Conservation (phyloP, 371 early-diverging fungal genomes). For the Mucor saturninus region DNA sequence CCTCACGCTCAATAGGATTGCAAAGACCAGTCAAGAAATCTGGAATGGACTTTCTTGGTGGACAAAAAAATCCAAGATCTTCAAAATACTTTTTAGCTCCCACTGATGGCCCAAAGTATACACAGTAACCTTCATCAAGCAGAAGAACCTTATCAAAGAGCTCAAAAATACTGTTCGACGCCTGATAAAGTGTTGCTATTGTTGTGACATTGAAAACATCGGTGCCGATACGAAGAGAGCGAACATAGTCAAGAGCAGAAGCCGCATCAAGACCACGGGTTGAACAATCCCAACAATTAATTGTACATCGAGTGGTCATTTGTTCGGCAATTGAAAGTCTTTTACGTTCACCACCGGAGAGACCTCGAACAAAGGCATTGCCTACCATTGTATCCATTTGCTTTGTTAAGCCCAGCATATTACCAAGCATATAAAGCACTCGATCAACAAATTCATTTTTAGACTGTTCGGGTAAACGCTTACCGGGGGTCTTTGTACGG, state of each 20-base stretch:
- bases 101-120: constrained; percentile 73
- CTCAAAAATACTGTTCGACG: constrained; percentile 71
- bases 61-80: constrained; percentile 70
- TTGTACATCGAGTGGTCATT: constrained; percentile 72
- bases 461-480: constrained; percentile 48
- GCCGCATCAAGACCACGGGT: constrained; percentile 90
- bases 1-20: constrained; percentile 61
- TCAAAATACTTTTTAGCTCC: constrained; percentile 71
- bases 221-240: constrained; percentile 69
- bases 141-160: constrained; percentile 79
- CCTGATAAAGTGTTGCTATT: constrained; percentile 67
- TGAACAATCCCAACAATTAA: constrained; percentile 87
- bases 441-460: constrained; percentile 47
- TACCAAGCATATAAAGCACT: constrained; percentile 59
- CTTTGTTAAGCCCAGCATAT: constrained; percentile 72
- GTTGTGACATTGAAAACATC: constrained; percentile 69
- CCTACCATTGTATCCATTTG: constrained; percentile 83
- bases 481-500: constrained; percentile 67
- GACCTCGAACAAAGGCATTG: constrained; percentile 78
- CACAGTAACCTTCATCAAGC: constrained; percentile 72
- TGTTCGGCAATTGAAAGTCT: constrained; percentile 86
- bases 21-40: constrained; percentile 81
- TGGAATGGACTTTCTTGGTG: constrained; percentile 73
- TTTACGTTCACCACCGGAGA: constrained; percentile 88
- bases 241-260: constrained; percentile 81